Conservation (phyloP, 768 basidiomycete genomes). For the Daedaleopsis sinensis region DNA sequence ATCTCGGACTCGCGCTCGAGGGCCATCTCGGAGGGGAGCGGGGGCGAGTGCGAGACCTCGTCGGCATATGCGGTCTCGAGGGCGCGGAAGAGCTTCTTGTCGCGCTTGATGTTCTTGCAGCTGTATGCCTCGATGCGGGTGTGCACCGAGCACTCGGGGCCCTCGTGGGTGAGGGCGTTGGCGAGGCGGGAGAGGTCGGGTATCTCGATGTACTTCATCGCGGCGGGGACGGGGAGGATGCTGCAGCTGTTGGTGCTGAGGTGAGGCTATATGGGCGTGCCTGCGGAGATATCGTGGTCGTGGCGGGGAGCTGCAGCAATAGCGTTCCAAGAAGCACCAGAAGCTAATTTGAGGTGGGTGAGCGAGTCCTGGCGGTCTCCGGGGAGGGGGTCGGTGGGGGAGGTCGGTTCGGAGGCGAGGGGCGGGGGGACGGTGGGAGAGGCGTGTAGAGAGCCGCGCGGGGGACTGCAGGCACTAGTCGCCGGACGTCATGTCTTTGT, state of each 20-base stretch:
- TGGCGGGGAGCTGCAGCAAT: neutral
- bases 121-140: slow-evolving; percentile 96
- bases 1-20: slow-evolving; percentile 71
- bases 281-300: neutral
- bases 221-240: neutral
- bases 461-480: neutral
- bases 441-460: slow-evolving; percentile 2
- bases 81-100: slow-evolving; percentile 93
- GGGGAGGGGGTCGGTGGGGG: neutral
- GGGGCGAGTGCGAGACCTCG: slow-evolving; percentile 81
- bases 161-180: slow-evolving; percentile 80
- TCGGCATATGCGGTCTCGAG: slow-evolving; percentile 88
- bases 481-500: slow-evolving; percentile 1
- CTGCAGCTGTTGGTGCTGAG: neutral
- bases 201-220: slow-evolving; percentile 89
- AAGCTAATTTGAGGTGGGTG: neutral
- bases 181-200: slow-evolving; percentile 80
- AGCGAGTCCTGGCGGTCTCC: neutral
- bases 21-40: slow-evolving; percentile 78
- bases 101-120: slow-evolving; percentile 96
- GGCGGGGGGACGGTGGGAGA: slow-evolving; percentile 1
- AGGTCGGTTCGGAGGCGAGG: neutral
- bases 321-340: neutral
- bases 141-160: slow-evolving; percentile 86
- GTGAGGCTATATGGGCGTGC: neutral